Evolutionary conservation across 345 rosid genomes (phyloP).

Genomic region (Citrus sp.): DNA sequence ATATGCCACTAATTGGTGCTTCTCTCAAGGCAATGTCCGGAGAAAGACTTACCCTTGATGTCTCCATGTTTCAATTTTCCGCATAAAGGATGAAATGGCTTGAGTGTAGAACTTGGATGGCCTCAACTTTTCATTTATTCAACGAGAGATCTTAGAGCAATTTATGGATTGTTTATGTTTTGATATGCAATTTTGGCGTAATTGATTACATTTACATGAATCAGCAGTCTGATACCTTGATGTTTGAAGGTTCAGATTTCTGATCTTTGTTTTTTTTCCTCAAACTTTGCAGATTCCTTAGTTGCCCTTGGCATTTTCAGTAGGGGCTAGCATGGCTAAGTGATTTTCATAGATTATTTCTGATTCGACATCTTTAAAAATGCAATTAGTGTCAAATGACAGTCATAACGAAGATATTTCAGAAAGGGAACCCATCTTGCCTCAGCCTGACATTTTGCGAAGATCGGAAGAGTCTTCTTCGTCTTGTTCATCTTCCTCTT

Average conservation of each 20-base stretch:
- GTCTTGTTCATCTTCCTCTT: constrained; percentile 20
- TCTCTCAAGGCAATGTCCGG: background rate
- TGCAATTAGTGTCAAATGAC: constrained; percentile 86
- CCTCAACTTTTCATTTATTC: background rate
- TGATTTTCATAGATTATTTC: constrained; percentile 22
- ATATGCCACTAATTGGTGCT: background rate
- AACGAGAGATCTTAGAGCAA: background rate
- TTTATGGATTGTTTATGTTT: background rate
- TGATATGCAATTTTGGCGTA: background rate
- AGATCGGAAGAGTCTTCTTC: constrained; percentile 58
- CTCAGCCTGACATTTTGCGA: constrained; percentile 30
- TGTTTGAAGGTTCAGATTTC: background rate
- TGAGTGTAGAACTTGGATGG: background rate
- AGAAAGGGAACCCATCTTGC: constrained; percentile 66
- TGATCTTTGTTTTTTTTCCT: background rate
- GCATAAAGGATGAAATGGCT: background rate
- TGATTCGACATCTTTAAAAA: constrained; percentile 37
- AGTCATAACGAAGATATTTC: constrained; percentile 47
- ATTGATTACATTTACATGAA: background rate
- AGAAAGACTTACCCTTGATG: background rate
- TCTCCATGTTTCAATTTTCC: background rate
- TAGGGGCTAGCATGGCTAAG: constrained; percentile 16
- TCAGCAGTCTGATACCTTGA: background rate
- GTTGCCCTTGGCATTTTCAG: constrained; percentile 34
- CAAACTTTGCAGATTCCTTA: constrained; percentile 24